Evolutionary conservation across 1,284 basidiomycete genomes (phyloP).

Genomic region (Ganoderma resinaceum): DNA sequence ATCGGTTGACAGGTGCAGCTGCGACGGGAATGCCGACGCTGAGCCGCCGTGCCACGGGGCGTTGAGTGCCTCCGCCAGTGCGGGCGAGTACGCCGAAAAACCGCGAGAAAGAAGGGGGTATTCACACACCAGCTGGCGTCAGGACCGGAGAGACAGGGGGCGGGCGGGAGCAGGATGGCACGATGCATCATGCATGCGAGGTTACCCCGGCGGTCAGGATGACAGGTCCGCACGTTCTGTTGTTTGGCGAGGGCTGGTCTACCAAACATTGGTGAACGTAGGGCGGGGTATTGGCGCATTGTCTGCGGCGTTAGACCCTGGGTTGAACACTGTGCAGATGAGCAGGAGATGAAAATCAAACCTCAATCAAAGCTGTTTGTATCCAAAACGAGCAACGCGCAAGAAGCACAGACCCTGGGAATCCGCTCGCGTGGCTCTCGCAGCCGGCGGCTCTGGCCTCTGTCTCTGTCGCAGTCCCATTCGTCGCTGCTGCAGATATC

Average conservation of each 20-base stretch:
- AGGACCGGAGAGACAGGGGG: constrained; percentile 25
- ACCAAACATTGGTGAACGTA: not conserved
- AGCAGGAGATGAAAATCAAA: constrained; percentile 21
- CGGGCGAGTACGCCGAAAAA: constrained; percentile 20
- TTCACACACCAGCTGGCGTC: constrained; percentile 33
- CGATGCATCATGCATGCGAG: constrained; percentile 7
- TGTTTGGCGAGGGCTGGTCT: not conserved
- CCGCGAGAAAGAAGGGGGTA: constrained; percentile 27
- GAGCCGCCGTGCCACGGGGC: constrained; percentile 22
- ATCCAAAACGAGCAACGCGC: constrained; percentile 25
- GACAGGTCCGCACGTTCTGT: constrained; percentile 8
- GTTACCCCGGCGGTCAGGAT: not conserved
- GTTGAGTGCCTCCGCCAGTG: constrained; percentile 20
- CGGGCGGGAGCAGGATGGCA: constrained; percentile 22
- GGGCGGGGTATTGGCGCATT: not conserved
- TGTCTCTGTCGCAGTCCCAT: not conserved
- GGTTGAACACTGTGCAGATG: not conserved
- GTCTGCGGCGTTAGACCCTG: not conserved
- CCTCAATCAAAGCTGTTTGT: constrained; percentile 28
- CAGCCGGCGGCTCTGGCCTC: constrained; percentile 1
- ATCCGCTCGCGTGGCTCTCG: constrained; percentile 24
- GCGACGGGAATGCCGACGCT: constrained; percentile 27
- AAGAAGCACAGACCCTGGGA: constrained; percentile 26
- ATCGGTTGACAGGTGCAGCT: constrained; percentile 26
- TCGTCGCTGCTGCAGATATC: not conserved